Evolutionary conservation across 495 filamentous ascomycete species (phyloP).

Genomic region (Podospora anserina): DNA sequence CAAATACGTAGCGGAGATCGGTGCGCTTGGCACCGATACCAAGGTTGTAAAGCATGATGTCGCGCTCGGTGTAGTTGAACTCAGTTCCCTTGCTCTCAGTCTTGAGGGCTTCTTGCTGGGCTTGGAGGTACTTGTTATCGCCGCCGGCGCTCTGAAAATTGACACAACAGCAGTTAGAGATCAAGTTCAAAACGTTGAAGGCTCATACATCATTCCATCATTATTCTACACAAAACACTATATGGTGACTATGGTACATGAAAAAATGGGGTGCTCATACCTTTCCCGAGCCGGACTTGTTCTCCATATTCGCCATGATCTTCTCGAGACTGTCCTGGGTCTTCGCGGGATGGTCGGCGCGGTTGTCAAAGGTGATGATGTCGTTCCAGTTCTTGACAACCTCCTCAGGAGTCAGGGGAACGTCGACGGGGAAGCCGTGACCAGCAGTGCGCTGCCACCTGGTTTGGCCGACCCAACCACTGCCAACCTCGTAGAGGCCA

Average conservation of each 20-base stretch:
- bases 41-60: constrained; percentile 93
- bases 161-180: constrained; percentile 33
- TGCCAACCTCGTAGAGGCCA: constrained; percentile 92
- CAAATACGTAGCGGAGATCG: constrained; percentile 82
- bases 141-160: constrained; percentile 35
- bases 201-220: constrained; percentile 10
- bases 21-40: constrained; percentile 91
- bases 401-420: constrained; percentile 80
- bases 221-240: constrained; percentile 27
- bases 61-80: constrained; percentile 79
- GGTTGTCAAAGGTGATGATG: constrained; percentile 83
- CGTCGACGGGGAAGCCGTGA: constrained; percentile 88
- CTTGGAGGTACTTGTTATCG: constrained; percentile 53
- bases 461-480: constrained; percentile 87
- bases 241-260: constrained; percentile 29
- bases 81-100: constrained; percentile 67
- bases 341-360: constrained; percentile 85
- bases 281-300: constrained; percentile 55
- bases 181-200: constrained; percentile 8
- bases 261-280: constrained; percentile 39
- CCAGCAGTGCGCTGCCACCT: constrained; percentile 94
- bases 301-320: constrained; percentile 90
- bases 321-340: constrained; percentile 71
- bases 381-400: constrained; percentile 73
- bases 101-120: constrained; percentile 76